These are phyloP conservation scores for Botryotinia globosa DNA, from an alignment of 2,329 filamentous ascomycete species.

Conservation along the genomic window DNA sequence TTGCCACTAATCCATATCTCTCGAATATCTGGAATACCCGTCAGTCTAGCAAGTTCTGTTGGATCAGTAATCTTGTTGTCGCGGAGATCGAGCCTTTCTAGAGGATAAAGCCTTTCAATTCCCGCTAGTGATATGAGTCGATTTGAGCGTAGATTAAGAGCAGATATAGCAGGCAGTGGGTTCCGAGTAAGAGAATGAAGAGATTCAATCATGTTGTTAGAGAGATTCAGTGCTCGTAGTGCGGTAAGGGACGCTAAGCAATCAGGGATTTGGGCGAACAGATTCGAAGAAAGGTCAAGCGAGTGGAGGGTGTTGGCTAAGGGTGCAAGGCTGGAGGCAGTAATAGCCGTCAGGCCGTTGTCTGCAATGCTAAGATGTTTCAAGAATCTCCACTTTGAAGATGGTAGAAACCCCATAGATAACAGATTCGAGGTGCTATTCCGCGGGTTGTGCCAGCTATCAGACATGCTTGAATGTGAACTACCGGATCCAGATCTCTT, in stretches of 20 bases:
- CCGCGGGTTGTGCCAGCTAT: slow-evolving; percentile 60
- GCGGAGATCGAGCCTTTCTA: slow-evolving; percentile 86
- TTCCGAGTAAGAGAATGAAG: slow-evolving; percentile 82
- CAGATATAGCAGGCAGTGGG: slow-evolving; percentile 88
- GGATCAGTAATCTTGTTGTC: slow-evolving; percentile 92
- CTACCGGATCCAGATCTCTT: slow-evolving; percentile 87
- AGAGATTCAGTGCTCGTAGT: slow-evolving; percentile 88
- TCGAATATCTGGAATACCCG: slow-evolving; percentile 83
- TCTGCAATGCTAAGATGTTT: slow-evolving; percentile 89
- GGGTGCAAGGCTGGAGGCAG: slow-evolving; percentile 71
- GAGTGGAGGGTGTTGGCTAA: slow-evolving; percentile 87
- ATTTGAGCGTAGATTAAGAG: slow-evolving; percentile 87
- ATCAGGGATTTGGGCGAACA: slow-evolving; percentile 92
- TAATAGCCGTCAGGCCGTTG: slow-evolving; percentile 81
- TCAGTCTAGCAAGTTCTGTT: slow-evolving; percentile 83
- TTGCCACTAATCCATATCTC: slow-evolving; percentile 94
- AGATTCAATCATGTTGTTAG: slow-evolving; percentile 96
- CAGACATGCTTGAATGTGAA: slow-evolving; percentile 76
- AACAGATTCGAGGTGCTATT: slow-evolving; percentile 79
- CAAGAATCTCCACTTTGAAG: slow-evolving; percentile 92
- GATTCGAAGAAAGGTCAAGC: slow-evolving; percentile 86
- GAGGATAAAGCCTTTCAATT: slow-evolving; percentile 80
- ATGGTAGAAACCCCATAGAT: slow-evolving; percentile 67
- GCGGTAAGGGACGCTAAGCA: slow-evolving; percentile 81
- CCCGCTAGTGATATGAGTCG: slow-evolving; percentile 83